Evolutionary conservation across 768 basidiomycete genomes (phyloP), one percentile per base, ranked within the genome.

Genomic region (Scleroderma bovista): DNA sequence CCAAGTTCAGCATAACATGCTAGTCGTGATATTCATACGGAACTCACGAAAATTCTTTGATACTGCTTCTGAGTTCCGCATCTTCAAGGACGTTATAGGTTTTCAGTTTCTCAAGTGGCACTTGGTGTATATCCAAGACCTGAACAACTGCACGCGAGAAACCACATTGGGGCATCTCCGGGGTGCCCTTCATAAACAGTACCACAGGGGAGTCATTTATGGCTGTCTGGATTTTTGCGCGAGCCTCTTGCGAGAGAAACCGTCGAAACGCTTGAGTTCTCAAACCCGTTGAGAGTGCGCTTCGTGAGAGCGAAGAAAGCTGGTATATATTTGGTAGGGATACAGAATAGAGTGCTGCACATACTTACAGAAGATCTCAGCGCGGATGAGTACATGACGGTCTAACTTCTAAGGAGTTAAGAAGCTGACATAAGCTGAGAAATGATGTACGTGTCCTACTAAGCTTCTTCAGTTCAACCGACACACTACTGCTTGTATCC

Each of bases 41-140:
- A n/a, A 83, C 93, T 63, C 58, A 97, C 94, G 92, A 94, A 66
- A 91, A 98, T 67, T 97, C 93, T 70, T 99, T 98, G 65, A 98
- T 95, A 3, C 83, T 80, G 58, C 61, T 81, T 54, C 95, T 74
- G 41, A 99, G 72, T 66, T 97, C 90, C 22, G 72, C 63, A 64
- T 98, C 95, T 59, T 78, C 86, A 48, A 99, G 71, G 22, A 95
- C 91, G 64, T 99, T 88, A 67, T 86, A 98, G 5, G 93, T 86
- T 73, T 85, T 79, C 62, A 97, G 66, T 69, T 93, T 93, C 63
- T 88, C 84, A 1, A 70, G 53, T 0, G 86, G 80, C 0, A 97
- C 91, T 22, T 84, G 83, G 38, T 94, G 86, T 34, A 90, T 67
- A 43, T 91, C 89, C 45, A 99, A 76, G 42, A 97, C 82, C 65